Evolutionary conservation across 2,329 filamentous ascomycete species (phyloP).

Genomic region (Alternaria longipes): DNA sequence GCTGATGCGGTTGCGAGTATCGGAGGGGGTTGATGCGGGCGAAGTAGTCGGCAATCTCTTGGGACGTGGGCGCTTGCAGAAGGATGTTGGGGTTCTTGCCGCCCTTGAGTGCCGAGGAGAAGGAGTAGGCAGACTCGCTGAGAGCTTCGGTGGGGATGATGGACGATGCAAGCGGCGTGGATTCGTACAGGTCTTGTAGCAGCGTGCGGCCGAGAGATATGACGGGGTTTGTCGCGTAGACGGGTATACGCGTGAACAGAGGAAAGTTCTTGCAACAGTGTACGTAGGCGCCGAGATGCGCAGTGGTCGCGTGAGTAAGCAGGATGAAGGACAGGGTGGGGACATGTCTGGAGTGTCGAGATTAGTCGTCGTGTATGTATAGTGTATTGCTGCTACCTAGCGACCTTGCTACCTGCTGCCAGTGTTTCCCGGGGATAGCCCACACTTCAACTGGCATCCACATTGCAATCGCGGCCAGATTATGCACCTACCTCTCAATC

Average conservation of each 20-base stretch:
- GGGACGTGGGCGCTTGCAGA: slow-evolving; percentile 75
- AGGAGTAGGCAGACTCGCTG: slow-evolving; percentile 66
- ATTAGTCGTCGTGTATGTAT: slow-evolving; percentile 29
- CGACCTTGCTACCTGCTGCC: slow-evolving; percentile 8
- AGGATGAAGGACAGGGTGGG: slow-evolving; percentile 93
- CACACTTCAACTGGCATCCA: slow-evolving; percentile 11
- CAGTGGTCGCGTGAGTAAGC: slow-evolving; percentile 89
- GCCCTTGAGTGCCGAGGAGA: slow-evolving; percentile 62
- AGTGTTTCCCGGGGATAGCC: background rate
- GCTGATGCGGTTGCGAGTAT: slow-evolving; percentile 95
- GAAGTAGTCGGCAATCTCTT: slow-evolving; percentile 94
- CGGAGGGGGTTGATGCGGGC: slow-evolving; percentile 89
- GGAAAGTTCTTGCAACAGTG: slow-evolving; percentile 98
- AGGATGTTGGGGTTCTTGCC: slow-evolving; percentile 61
- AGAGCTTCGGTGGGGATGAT: slow-evolving; percentile 78
- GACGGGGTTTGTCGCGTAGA: slow-evolving; percentile 93
- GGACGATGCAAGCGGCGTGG: slow-evolving; percentile 85
- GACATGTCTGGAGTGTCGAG: slow-evolving; percentile 70
- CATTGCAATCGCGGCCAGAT: slow-evolving; percentile 1
- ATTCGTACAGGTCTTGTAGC: slow-evolving; percentile 90
- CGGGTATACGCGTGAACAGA: slow-evolving; percentile 87
- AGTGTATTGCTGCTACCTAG: slow-evolving; percentile 14
- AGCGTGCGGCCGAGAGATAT: slow-evolving; percentile 91
- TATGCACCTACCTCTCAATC: slow-evolving; percentile 77
- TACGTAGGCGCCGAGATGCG: slow-evolving; percentile 91